Evolutionary conservation across 78 protist genomes (phyloP).

Genomic region (Dictyostelium firmibasis): DNA sequence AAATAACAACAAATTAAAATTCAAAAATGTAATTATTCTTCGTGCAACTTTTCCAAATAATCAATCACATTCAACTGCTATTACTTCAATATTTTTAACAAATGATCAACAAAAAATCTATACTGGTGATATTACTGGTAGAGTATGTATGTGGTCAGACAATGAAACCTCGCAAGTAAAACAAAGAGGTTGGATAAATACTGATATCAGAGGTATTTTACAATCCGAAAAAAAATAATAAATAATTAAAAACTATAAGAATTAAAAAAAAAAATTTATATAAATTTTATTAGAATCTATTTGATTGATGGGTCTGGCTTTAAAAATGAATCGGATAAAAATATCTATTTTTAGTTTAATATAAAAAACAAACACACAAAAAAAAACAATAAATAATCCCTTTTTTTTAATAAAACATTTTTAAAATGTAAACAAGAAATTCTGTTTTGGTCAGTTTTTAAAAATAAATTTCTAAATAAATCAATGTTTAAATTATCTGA

Average conservation of each 20-base stretch:
- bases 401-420: no score
- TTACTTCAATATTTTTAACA: conserved; percentile 48
- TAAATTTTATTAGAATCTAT: no score
- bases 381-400: no score
- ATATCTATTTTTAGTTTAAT: no score
- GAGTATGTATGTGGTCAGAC: conserved; percentile 52
- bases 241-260: no score
- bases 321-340: no score
- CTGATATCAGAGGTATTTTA: background rate
- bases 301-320: no score
- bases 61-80: conserved; percentile 7
- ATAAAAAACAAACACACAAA: no score
- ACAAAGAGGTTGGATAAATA: conserved; percentile 38
- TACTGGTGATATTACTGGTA: conserved; percentile 71
- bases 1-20: background rate
- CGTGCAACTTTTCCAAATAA: conserved; percentile 30
- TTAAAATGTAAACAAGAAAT: no score
- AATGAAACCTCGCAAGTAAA: conserved; percentile 24
- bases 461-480: no score
- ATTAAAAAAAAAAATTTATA: background rate
- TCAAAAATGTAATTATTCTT: conserved; percentile 50
- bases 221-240: background rate
- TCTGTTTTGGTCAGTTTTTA: no score
- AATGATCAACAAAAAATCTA: conserved; percentile 62
- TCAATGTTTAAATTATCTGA: no score